phyloP scores from a whole-genome alignment of 495 filamentous ascomycete species.

The Podospora fimiseda region DNA sequence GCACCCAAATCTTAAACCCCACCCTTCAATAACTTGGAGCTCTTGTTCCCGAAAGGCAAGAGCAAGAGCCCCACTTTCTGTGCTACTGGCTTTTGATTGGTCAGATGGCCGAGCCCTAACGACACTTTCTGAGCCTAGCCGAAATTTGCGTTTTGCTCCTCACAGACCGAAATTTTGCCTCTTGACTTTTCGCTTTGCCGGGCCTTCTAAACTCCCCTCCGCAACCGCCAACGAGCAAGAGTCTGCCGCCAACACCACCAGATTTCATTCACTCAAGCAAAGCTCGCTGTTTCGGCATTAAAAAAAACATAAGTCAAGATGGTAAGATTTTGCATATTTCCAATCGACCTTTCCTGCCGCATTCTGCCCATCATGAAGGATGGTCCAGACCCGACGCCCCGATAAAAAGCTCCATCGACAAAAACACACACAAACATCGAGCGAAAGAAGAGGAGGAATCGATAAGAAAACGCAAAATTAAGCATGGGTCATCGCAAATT shows the following conservation, averaged over 20 bases:
- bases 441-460: neutral
- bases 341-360: constrained; percentile 14
- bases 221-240: constrained; percentile 38
- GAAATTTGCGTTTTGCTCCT: constrained; percentile 24
- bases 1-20: neutral
- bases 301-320: constrained; percentile 43
- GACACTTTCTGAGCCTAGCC: constrained; percentile 15
- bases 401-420: constrained; percentile 12
- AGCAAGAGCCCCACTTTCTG: constrained; percentile 6
- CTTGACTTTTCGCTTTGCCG: constrained; percentile 26
- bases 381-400: constrained; percentile 2
- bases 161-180: constrained; percentile 33
- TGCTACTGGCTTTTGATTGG: constrained; percentile 19
- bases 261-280: constrained; percentile 40
- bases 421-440: neutral
- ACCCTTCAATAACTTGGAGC: neutral
- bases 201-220: constrained; percentile 29
- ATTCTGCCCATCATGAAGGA: constrained; percentile 11
- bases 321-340: constrained; percentile 40
- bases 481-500: constrained; percentile 2
- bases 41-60: neutral
- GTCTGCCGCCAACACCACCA: constrained; percentile 36
- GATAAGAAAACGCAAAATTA: neutral
- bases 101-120: constrained; percentile 25
- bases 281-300: constrained; percentile 40